phyloP scores from a whole-genome alignment of 2,329 filamentous ascomycete species.

The Sporothrix phasma region DNA sequence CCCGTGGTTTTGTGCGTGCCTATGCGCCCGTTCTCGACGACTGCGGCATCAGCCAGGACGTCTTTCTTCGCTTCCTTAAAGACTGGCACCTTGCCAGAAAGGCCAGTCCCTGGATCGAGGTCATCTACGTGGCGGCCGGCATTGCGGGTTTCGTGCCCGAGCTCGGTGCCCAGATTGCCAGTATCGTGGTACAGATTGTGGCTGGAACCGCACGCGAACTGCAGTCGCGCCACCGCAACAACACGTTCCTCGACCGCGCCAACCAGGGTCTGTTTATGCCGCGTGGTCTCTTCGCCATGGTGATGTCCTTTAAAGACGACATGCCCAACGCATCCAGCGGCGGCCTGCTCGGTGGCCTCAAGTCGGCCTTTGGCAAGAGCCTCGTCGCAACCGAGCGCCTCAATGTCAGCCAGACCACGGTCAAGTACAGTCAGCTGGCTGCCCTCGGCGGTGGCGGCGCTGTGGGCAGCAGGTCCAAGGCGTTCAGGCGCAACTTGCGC shows the following conservation, averaged over 20 bases:
- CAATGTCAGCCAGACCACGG: slow-evolving; percentile 28
- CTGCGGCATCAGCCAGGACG: slow-evolving; percentile 27
- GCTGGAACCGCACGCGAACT: slow-evolving; percentile 23
- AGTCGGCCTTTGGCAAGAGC: slow-evolving; percentile 12
- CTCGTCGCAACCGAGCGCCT: slow-evolving; percentile 20
- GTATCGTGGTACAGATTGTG: slow-evolving; percentile 21
- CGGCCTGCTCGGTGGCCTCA: slow-evolving; percentile 15
- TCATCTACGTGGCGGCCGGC: slow-evolving; percentile 19
- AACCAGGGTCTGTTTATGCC: slow-evolving; percentile 26
- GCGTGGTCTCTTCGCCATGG: slow-evolving; percentile 24
- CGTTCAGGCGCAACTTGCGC: slow-evolving; percentile 26
- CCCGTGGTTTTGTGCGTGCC: slow-evolving; percentile 30
- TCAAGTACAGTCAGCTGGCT: slow-evolving; percentile 24
- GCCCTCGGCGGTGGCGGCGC: background rate
- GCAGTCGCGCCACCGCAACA: slow-evolving; percentile 22
- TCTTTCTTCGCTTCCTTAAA: slow-evolving; percentile 30
- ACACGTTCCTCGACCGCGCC: slow-evolving; percentile 24
- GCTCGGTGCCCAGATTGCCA: slow-evolving; percentile 24
- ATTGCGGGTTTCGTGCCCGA: slow-evolving; percentile 24
- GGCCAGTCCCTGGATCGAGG: slow-evolving; percentile 21
- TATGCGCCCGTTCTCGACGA: slow-evolving; percentile 29
- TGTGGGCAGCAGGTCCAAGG: slow-evolving; percentile 18
- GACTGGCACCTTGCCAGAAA: slow-evolving; percentile 23
- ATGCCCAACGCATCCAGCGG: slow-evolving; percentile 12
- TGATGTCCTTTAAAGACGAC: slow-evolving; percentile 25